Base-by-base conservation (phyloP, 2,329 filamentous ascomycete genomes). In the Aspergillus novoparasiticus region DNA sequence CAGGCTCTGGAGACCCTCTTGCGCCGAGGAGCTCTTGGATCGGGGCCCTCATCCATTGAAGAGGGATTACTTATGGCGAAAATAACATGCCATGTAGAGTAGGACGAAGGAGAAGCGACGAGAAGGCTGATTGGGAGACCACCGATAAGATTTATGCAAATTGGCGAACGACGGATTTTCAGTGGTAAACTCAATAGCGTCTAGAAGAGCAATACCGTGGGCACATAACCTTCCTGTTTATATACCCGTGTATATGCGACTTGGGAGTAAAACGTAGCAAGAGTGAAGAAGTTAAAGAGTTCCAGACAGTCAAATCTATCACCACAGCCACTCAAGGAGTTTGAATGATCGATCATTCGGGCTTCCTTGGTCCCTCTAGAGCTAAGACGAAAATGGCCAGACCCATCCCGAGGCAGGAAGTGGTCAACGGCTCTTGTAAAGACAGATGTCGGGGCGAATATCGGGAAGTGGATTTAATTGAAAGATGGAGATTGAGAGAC, bases 1-100 rank as follows among this genome's bases (percentile, higher is more conserved):
- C 80, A 82, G 62, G 80, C 80, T 63, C 79, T 75, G 23, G 80
- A 81, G 50, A 82, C 79, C 71, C 80, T 79, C 72, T 81, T 80
- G 54, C 80, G 78, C 60, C 76, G 76, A 72, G 75, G 71, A 67
- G 69, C 72, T 71, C 75, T 78, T 11, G 68, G 63, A 66, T 78
- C 75, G 28, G 74, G 71, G 67, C 75, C 76, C 71, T 80, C 77
- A 62, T 78, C 74, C 73, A 79, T 80, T 63, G 69, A 73, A 65
- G 72, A 71, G 46, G 67, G 71, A 57, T 70, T 63, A 70, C 56
- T 65, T 69, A 64, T 34, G 50, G 48, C 60, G 64, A 55, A 55
- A 59, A 54, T 62, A 46, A 60, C 70, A 72, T 71, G 71, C 66
- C 74, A 76, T 72, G 62, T 63, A 69, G 56, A 46, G 30, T 23